phyloP scores from a whole-genome alignment of 1,139 yeast species.

The Yamadazyma trypodendri region DNA sequence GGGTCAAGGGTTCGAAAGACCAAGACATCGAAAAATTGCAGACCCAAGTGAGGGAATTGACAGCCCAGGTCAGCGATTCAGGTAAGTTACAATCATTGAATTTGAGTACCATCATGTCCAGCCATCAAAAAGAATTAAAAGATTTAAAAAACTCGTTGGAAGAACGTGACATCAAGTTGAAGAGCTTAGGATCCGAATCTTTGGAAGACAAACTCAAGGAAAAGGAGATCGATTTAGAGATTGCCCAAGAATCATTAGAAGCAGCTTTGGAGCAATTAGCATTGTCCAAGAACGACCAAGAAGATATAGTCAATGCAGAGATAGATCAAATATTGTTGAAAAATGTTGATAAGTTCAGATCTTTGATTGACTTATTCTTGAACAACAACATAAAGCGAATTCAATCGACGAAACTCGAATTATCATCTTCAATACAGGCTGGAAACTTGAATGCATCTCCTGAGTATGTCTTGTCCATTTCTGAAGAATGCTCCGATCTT shows the following conservation, averaged over 20 bases:
- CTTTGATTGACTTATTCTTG: constrained; percentile 71
- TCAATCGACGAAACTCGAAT: constrained; percentile 71
- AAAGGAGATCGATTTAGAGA: constrained; percentile 77
- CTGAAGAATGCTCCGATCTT: constrained; percentile 68
- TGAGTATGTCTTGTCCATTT: constrained; percentile 63
- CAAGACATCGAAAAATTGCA: constrained; percentile 67
- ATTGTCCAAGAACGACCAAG: constrained; percentile 53
- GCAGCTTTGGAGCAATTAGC: constrained; percentile 64
- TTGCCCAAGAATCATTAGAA: constrained; percentile 77
- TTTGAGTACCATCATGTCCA: constrained; percentile 57
- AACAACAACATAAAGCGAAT: constrained; percentile 68
- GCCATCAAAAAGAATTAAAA: constrained; percentile 59
- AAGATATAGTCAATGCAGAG: constrained; percentile 56
- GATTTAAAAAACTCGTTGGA: constrained; percentile 39
- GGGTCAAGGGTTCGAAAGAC: constrained; percentile 64
- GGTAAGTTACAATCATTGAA: constrained; percentile 71
- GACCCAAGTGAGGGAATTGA: constrained; percentile 63
- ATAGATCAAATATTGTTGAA: constrained; percentile 53
- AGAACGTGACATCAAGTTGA: constrained; percentile 24
- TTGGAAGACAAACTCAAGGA: constrained; percentile 55
- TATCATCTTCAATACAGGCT: constrained; percentile 79
- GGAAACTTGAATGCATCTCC: constrained; percentile 82
- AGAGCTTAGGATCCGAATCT: constrained; percentile 23
- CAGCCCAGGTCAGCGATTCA: constrained; percentile 57
- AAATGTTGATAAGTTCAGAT: constrained; percentile 51